Conservation (phyloP, 208 protist genomes). For the Trypanosoma cruzi region DNA sequence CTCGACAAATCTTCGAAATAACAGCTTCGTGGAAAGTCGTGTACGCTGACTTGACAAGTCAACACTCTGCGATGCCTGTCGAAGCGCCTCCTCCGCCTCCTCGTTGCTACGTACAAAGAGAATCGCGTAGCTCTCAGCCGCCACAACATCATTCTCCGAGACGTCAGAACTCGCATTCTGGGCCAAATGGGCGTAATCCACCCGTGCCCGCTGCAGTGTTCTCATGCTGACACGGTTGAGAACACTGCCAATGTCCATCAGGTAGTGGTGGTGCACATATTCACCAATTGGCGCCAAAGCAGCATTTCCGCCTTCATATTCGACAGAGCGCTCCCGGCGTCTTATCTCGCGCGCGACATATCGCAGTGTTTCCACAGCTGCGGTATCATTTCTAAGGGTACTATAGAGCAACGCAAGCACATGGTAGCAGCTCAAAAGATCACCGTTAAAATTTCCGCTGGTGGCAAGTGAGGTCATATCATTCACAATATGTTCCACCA, state of each 20-base stretch:
- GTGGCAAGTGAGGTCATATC: constrained; percentile 12
- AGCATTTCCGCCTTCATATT: not conserved
- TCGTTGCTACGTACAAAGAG: constrained; percentile 54
- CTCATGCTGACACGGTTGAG: constrained; percentile 43
- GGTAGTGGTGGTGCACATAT: constrained; percentile 42
- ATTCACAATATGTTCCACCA: constrained; percentile 42
- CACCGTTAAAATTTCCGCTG: constrained; percentile 16
- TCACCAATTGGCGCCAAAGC: not conserved
- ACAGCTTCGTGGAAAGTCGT: constrained; percentile 46
- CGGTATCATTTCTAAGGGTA: constrained; percentile 49
- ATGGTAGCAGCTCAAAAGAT: constrained; percentile 57
- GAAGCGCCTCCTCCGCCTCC: constrained; percentile 67
- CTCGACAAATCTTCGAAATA: constrained; percentile 68
- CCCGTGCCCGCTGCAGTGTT: constrained; percentile 35
- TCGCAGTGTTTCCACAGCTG: constrained; percentile 50
- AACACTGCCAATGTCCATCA: constrained; percentile 67
- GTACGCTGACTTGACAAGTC: constrained; percentile 35
- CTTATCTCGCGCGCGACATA: constrained; percentile 31
- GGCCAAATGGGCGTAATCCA: constrained; percentile 40
- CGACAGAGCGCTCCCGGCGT: not conserved
- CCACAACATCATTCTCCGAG: constrained; percentile 43
- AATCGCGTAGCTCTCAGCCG: constrained; percentile 52
- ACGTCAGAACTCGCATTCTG: constrained; percentile 28
- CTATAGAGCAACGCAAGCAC: constrained; percentile 73
- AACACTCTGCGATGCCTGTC: constrained; percentile 40